Base-by-base conservation (phyloP, 1,284 basidiomycete species). In the Trichosporon sp. region DNA sequence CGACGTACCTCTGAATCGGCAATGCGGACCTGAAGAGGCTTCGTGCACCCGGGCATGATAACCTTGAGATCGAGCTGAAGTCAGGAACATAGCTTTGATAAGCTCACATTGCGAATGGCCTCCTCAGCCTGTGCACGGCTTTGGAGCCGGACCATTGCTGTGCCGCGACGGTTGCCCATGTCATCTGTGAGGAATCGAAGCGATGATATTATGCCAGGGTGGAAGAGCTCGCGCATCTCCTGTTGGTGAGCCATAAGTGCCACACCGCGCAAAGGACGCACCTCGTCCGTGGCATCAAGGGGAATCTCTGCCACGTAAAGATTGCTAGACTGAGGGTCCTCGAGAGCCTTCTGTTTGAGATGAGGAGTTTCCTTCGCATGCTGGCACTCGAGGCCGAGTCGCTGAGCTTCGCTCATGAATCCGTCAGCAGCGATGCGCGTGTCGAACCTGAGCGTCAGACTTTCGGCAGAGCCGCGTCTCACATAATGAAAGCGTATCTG, bases 1-100 rank as follows among this genome's bases (percentile, higher is more conserved):
- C n/a, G n/a, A 57, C 74, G 63, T 33, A 76, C 76, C 56, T 76
- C 74, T 2, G 74, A 75, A 63, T 78, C 76, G 10, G 76, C 72
- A 44, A 78, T 74, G 34, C 76, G 67, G 23, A 74, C 73, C 58
- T 75, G 72, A 3, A 78, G 58, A 9, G 58, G 58, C 56, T 71
- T 69, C 32, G 69, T 65, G 63, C 69, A 70, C 10, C 69, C 69
- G 14, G 64, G 69, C 33, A 64, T 63, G 29, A 64, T 67, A 16
- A 65, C 49, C 21, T 68, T 69, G 32, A 68, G 68, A 34, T 74
- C 71, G 40, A 76, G 71, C 76, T 75, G 44, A 31, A 5, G 56
- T 68, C 33, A 65, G 62, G 4, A 11, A 3, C 1, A 10, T 21
- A 6, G 33, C 37, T 11, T 5, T 4, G 1, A 8, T 2, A 6